phyloP scores from a whole-genome alignment of 805 yeast species.

The Kodamaea sagamina region DNA sequence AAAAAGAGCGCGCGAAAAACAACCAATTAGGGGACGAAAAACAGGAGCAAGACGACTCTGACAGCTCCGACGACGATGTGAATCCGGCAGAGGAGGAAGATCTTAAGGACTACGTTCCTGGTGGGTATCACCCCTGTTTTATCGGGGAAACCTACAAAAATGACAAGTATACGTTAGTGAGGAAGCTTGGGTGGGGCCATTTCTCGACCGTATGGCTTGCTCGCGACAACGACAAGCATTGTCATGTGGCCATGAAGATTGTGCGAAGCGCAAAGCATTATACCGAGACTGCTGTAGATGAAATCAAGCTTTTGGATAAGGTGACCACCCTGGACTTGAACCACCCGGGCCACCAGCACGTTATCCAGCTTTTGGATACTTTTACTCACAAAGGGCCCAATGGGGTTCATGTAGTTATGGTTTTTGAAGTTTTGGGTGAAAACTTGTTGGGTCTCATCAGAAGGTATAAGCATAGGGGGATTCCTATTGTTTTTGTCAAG shows the following conservation, averaged over 20 bases:
- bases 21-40: not conserved
- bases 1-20: constrained; percentile 1
- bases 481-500: constrained; percentile 75
- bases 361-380: constrained; percentile 78
- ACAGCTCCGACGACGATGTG: constrained; percentile 19
- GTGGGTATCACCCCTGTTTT: constrained; percentile 94
- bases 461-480: constrained; percentile 73
- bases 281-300: constrained; percentile 93
- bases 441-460: constrained; percentile 82
- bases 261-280: constrained; percentile 90
- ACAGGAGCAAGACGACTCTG: constrained; percentile 8
- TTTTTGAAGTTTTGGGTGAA: constrained; percentile 95
- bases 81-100: constrained; percentile 75
- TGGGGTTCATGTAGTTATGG: constrained; percentile 95
- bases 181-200: constrained; percentile 99
- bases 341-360: constrained; percentile 81
- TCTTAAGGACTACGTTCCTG: constrained; percentile 78
- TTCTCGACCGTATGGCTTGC: constrained; percentile 96
- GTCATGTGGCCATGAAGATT: constrained; percentile 91
- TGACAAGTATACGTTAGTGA: constrained; percentile 72
- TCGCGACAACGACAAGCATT: constrained; percentile 50
- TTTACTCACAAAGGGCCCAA: constrained; percentile 87
- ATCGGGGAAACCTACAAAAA: constrained; percentile 84
- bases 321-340: constrained; percentile 60
- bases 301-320: constrained; percentile 73